Evolutionary conservation across 257 asterid species (phyloP), one percentile per base, ranked within the genome.

Genomic region (Nicotiana paniculata): DNA sequence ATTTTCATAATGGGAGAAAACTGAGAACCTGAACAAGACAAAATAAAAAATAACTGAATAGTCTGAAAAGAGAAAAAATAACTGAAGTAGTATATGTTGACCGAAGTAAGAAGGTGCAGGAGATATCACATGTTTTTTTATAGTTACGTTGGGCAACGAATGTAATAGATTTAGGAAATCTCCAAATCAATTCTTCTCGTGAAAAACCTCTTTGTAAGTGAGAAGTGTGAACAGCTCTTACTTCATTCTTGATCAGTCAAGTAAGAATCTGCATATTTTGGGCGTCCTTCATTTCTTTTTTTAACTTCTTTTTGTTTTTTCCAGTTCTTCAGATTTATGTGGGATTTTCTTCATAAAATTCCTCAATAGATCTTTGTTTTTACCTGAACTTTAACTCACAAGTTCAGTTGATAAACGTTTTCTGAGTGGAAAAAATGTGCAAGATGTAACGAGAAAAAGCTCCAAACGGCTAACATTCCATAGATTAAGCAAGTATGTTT

Each of bases 381-480:
- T 70, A 70, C 32, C 58, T 21, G 35, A 39, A 70, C 77, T 70
- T 70, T 39, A 70, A 70, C 77, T 70, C 77, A 70, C 35, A 70
- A 70, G 58, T 39, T 70, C 77, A n/a, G 58, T 43, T 39, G 18
- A 70, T 39, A 55, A 70, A 39, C 58, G 77, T 70, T 39, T 69
- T 39, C n/a, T 39, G 8, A 39, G 77, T 43, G 57, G 43, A 70
- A 39, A 17, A 11, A 70, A 70, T 70, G 58, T 70, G 77, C 77
- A 43, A 43, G 17, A 70, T n/a, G 35, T 39, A 70, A 70, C 58
- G 57, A 70, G 33, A 21, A 39, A 69, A 69, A 69, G 33, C 77
- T 69, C 77, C 35, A 69, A 70, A 70, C 77, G 77, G 58, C 77
- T 70, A 39, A 70, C 58, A 39, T 39, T 70, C 77, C 77, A 70